A percentile compares a stretch with the other conserved stretches of the same genome.
phyloP scores from a whole-genome alignment of 2,329 filamentous ascomycete species.

The Ophiocordyceps camponoti-floridani region DNA sequence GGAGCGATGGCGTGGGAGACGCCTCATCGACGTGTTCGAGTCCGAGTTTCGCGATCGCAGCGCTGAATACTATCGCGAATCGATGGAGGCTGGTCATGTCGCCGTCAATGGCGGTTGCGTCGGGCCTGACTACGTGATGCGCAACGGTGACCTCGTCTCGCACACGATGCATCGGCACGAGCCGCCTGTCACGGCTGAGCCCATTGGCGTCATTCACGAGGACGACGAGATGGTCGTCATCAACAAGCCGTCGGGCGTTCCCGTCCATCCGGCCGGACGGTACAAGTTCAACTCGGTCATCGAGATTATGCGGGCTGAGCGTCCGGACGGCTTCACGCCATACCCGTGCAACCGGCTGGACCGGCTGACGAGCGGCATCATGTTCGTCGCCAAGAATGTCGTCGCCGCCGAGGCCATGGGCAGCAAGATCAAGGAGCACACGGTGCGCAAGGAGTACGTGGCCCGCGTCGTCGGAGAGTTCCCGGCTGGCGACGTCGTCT shows the following conservation, averaged over 20 bases:
- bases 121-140: conserved; percentile 50
- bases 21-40: conserved; percentile 72
- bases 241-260: conserved; percentile 88
- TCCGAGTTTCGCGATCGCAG: conserved; percentile 85
- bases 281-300: conserved; percentile 93
- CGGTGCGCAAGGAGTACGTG: conserved; percentile 88
- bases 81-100: conserved; percentile 66
- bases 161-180: conserved; percentile 94
- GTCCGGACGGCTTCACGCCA: conserved; percentile 34
- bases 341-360: conserved; percentile 84
- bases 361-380: conserved; percentile 83
- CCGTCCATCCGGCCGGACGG: conserved; percentile 84
- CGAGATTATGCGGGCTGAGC: conserved; percentile 78
- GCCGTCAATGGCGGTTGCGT: conserved; percentile 60
- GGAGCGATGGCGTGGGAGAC: conserved; percentile 72
- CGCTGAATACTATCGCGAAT: conserved; percentile 68
- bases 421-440: conserved; percentile 58
- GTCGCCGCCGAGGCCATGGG: conserved; percentile 63
- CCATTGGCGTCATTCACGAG: conserved; percentile 74
- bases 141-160: conserved; percentile 80
- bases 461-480: conserved; percentile 84
- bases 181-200: conserved; percentile 69
- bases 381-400: conserved; percentile 88
- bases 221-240: conserved; percentile 90
- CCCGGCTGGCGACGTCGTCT: conserved; percentile 77